phyloP scores from a whole-genome alignment of 495 filamentous ascomycete species.

The Penicillium canescens region DNA sequence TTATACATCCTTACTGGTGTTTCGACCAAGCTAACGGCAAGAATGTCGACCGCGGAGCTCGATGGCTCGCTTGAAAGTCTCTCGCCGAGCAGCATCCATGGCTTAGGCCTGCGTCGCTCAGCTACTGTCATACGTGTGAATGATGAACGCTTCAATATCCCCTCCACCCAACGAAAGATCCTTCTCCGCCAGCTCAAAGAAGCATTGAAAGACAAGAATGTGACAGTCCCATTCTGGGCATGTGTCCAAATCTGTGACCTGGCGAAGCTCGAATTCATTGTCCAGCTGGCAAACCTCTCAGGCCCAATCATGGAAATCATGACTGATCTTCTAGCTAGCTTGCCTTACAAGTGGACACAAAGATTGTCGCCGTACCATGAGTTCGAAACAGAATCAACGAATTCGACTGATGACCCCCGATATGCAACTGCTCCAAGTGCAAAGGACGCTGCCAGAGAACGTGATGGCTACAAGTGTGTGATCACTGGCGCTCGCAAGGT shows the following conservation, averaged over 20 bases:
- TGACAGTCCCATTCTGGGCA: conserved; percentile 12
- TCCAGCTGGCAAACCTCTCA: conserved; percentile 2
- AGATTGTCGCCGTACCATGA: background rate
- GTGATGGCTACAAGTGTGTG: conserved; percentile 13
- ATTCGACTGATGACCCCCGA: background rate
- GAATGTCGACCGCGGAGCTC: background rate
- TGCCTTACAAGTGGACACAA: conserved; percentile 7
- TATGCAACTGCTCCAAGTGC: background rate
- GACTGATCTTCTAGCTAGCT: background rate
- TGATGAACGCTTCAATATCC: conserved; percentile 5
- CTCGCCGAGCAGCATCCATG: too few species aligned
- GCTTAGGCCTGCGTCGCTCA: background rate
- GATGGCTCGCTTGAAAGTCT: too few species aligned
- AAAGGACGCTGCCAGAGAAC: conserved; percentile 2
- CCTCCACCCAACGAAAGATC: background rate
- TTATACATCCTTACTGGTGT: too few species aligned
- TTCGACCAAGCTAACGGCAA: background rate
- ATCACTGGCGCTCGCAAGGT: conserved; percentile 8
- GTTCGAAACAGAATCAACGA: background rate
- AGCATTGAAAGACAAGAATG: background rate
- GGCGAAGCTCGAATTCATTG: conserved; percentile 2
- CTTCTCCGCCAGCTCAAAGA: conserved; percentile 2
- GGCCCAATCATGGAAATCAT: background rate
- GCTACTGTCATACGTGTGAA: background rate
- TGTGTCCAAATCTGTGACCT: conserved; percentile 12